Base-by-base conservation (phyloP, 2,329 filamentous ascomycete species). In the Nemania sp. region DNA sequence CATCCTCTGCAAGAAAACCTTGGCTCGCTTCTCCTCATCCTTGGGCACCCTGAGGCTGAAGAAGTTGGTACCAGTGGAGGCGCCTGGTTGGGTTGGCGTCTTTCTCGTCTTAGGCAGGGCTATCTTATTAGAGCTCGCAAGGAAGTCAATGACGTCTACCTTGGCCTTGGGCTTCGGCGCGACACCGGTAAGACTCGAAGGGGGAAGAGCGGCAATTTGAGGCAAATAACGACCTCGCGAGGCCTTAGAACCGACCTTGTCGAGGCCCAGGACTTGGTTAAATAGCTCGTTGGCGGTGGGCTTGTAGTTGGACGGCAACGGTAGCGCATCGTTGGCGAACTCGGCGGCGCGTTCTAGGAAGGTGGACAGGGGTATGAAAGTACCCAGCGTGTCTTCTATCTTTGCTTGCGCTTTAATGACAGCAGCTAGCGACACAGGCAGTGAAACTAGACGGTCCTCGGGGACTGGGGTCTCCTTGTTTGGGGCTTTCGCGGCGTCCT, bases 271-370 rank as follows among this genome's bases (percentile, higher is more conserved):
- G 13, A 98, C 82, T 69, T 94, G 87, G 73, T 97, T 88, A 78
- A 98, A 98, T 12, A 99, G 85, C 74, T 96, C 92, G 72, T 92
- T 86, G 37, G 89, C 80, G 0, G 90, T 88, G 13, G 89, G 89
- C 72, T 87, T 83, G 47, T 84, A 82, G 62, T 80, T 80, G 61
- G 86, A 82, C 5, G 87, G 84, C 29, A 83, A 80, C 2, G 94
- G 94, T 7, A 98, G 84, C 47, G 90, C 87, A 65, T 95, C 89
- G 77, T 98, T 98, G 62, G 95, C 95, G 25, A 96, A 78, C 70
- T 95, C 89, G 42, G 90, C 85, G 42, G 95, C 95, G 55, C 92
- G 89, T 57, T 87, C 84, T 73, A 99, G 87, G 78, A 98, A 97
- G 12, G 90, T 92, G 2, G 90, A 91, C 5, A 98, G 80, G 13